These are phyloP conservation scores for Penicillium odoratum DNA, from an alignment of 495 filamentous ascomycete species.

Conservation along the genomic window DNA sequence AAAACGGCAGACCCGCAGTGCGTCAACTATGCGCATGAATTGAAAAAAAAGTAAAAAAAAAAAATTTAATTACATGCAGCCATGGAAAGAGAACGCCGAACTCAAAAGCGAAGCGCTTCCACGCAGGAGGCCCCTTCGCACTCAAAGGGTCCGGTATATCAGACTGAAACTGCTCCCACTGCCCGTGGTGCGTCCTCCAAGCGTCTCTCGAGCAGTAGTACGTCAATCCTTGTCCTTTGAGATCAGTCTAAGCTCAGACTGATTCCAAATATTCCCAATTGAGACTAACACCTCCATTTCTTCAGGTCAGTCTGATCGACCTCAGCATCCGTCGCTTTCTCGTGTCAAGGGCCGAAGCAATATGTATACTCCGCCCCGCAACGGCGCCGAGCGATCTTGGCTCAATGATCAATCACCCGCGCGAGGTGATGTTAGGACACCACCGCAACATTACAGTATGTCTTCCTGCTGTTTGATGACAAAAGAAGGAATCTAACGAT, in stretches of 20 bases:
- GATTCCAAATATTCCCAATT: conserved; percentile 5
- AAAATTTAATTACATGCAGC: conserved; percentile 18
- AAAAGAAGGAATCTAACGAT: conserved; percentile 13
- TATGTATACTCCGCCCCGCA: conserved; percentile 41
- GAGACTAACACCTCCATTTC: conserved; percentile 1
- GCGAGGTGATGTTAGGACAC: conserved; percentile 22
- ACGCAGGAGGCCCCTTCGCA: conserved; percentile 24
- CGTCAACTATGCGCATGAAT: conserved; percentile 33
- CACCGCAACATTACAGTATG: conserved; percentile 23
- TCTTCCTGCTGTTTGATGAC: not conserved
- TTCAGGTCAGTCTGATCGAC: conserved; percentile 28
- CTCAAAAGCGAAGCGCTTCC: conserved; percentile 30
- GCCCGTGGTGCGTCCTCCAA: conserved; percentile 15
- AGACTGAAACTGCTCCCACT: conserved; percentile 22
- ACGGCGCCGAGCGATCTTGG: conserved; percentile 36
- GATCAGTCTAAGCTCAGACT: conserved; percentile 8
- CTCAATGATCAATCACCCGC: conserved; percentile 35
- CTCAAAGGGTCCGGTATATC: conserved; percentile 30
- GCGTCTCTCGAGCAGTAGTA: conserved; percentile 32
- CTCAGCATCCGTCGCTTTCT: conserved; percentile 35
- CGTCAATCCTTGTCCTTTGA: conserved; percentile 10
- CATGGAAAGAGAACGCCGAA: conserved; percentile 35
- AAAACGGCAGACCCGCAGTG: conserved; percentile 29
- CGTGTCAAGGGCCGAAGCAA: conserved; percentile 38
- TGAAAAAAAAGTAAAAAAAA: conserved; percentile 8